Conservation (phyloP, 228 moss, liverwort and hornwort genomes). For the Sphagnum fallax region DNA sequence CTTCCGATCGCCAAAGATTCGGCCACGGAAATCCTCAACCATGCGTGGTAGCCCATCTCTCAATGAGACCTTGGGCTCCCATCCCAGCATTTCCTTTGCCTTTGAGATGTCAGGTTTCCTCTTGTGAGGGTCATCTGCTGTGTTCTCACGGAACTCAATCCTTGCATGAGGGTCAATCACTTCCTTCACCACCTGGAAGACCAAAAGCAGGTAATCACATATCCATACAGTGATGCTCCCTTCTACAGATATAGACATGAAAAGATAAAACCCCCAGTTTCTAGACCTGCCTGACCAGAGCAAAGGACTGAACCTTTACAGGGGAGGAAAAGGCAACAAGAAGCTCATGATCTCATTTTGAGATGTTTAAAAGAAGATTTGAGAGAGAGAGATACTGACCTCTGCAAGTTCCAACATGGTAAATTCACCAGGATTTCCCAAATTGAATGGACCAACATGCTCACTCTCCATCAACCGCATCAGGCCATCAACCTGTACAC, state of each 20-base stretch:
- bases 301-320: too few species aligned
- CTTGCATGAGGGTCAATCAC: constrained; percentile 57
- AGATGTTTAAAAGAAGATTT: too few species aligned
- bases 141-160: constrained; percentile 52
- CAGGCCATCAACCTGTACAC: constrained; percentile 45
- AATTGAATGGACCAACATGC: constrained; percentile 51
- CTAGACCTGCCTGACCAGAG: too few species aligned
- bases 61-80: constrained; percentile 60
- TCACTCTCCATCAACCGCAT: constrained; percentile 56
- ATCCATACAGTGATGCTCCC: too few species aligned
- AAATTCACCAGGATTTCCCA: constrained; percentile 60
- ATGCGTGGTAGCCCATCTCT: constrained; percentile 42
- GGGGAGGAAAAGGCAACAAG: too few species aligned
- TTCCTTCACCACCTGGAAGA: constrained; percentile 57
- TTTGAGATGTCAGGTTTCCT: constrained; percentile 76
- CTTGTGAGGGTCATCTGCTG: constrained; percentile 76
- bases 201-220: too few species aligned
- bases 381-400: constrained; percentile 8
- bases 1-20: constrained; percentile 41
- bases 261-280: too few species aligned
- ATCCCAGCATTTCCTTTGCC: constrained; percentile 58
- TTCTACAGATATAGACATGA: too few species aligned
- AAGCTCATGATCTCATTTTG: too few species aligned
- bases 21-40: constrained; percentile 50
- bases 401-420: constrained; percentile 62